Base-by-base conservation (phyloP, 805 yeast species). In the Metschnikowia drakensbergensis region DNA sequence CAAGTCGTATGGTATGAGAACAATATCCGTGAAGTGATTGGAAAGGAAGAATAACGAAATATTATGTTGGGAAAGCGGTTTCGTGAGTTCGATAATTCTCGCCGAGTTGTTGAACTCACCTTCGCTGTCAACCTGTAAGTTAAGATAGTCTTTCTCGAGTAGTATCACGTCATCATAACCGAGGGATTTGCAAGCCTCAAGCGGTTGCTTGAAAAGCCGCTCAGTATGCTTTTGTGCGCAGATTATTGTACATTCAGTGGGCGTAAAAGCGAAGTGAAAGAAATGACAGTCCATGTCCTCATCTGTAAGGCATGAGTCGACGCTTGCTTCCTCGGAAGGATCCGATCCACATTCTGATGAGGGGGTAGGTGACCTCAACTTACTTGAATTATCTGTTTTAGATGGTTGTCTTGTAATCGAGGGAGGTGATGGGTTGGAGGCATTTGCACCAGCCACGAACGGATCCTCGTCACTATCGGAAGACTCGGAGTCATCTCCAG, bases 11-110 rank as follows among this genome's bases (percentile, higher is more conserved):
- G 88, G 88, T n/a, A 82, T 71, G 41, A 83, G 65, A 23, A 83
- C 82, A 41, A 80, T 78, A 61, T 83, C 86, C 36, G 82, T 76
- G 61, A 81, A 82, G 63, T 83, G 84, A 31, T 83, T 80, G 13
- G 83, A 75, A 30, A 83, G 62, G 62, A 83, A 83, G 58, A 81
- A 83, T 31, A 83, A 68, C 2, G 87, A 75, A 29, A 83, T 80
- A 13, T 71, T 73, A 41, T 80, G 79, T 34, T 70, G 67, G 0
- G 84, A 75, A n/a, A 83, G 64, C 0, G 88, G 88, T 44, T 71
- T 69, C 1, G 85, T 80, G 35, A 83, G 63, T 47, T 78, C 79
- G 40, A 83, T 61, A 11, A 83, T 81, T 37, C 83, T 65, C 35
- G 74, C 72, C 36, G 66, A 59, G 38, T 78, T 79, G 53, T 77